A percentile compares a stretch with the other conserved stretches of the same genome.
Evolutionary conservation across 2,329 filamentous ascomycete genomes (phyloP).

Genomic region (Aspergillus tamarii): DNA sequence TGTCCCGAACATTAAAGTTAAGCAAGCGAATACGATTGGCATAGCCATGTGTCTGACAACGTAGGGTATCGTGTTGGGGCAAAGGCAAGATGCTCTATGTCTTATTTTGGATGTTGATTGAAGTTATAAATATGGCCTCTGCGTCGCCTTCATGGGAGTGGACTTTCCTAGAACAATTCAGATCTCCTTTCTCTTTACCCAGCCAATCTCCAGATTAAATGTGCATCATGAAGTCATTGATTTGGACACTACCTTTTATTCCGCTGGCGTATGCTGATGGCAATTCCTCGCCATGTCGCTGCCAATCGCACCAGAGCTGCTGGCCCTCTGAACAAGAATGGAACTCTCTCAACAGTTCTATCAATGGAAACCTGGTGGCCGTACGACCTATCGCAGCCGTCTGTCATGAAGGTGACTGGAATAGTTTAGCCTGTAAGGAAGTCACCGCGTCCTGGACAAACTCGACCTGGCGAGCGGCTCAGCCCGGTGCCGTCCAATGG

Average conservation of each 20-base stretch:
- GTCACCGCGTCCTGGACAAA: constrained; percentile 24
- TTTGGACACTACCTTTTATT: neutral
- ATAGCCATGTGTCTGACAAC: neutral
- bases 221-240: neutral
- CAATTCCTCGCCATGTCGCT: constrained; percentile 24
- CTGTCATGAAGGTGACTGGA: constrained; percentile 30
- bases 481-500: constrained; percentile 42
- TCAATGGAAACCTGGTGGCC: constrained; percentile 41
- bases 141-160: neutral
- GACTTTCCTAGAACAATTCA: neutral
- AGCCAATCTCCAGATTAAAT: too few species aligned
- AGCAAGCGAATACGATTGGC: neutral
- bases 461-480: constrained; percentile 40
- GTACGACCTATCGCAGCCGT: constrained; percentile 35
- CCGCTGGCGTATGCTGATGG: neutral
- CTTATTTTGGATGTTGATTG: neutral
- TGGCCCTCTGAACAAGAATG: constrained; percentile 44
- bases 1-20: neutral
- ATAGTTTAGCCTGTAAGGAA: constrained; percentile 21
- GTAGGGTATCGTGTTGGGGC: neutral
- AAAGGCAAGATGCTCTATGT: neutral
- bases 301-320: constrained; percentile 35
- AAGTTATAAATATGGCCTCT: neutral
- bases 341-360: constrained; percentile 40
- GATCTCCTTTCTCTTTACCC: neutral